Percentiles rank a stretch among this genome's conserved stretches.
Evolutionary conservation across 768 basidiomycete genomes (phyloP).

Genomic region (Termitomyces sp.): DNA sequence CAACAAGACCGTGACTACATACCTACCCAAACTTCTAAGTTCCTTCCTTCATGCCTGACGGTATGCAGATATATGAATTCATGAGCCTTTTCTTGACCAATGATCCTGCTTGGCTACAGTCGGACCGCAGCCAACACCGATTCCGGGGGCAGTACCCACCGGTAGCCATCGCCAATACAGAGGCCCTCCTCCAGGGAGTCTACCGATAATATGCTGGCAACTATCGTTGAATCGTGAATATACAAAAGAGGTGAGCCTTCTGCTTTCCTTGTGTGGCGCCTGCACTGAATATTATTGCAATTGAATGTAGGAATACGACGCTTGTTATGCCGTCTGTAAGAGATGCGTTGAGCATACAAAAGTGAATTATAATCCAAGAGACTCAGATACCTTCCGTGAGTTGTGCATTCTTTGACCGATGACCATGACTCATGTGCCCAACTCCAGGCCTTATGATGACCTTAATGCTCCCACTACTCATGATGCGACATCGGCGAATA

Average conservation of each 20-base stretch:
- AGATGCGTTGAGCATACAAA: conserved; percentile 57
- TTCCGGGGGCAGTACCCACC: neutral
- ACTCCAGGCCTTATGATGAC: conserved; percentile 63
- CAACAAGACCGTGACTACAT: neutral
- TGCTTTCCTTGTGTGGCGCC: conserved; percentile 5
- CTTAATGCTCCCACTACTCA: conserved; percentile 72
- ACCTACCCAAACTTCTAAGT: neutral
- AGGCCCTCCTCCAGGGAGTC: conserved; percentile 8
- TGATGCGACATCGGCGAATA: conserved; percentile 84
- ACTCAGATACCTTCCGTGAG: conserved; percentile 68
- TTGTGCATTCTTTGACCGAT: conserved; percentile 6
- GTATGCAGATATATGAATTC: neutral
- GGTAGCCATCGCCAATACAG: conserved; percentile 7
- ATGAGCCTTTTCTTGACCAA: neutral
- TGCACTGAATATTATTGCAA: conserved; percentile 2
- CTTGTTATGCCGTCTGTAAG: conserved; percentile 55
- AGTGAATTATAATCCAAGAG: conserved; percentile 49
- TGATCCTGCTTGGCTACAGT: neutral
- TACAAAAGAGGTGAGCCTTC: conserved; percentile 49
- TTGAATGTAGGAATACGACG: conserved; percentile 63
- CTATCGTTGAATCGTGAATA: conserved; percentile 73
- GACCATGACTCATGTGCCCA: neutral
- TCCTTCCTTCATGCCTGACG: neutral
- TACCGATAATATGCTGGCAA: conserved; percentile 77
- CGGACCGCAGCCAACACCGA: conserved; percentile 4